Percentiles rank a stretch among this genome's conserved stretches.
Conservation (phyloP, 331 rosid genomes). For the Rhamnella rubrinervis region DNA sequence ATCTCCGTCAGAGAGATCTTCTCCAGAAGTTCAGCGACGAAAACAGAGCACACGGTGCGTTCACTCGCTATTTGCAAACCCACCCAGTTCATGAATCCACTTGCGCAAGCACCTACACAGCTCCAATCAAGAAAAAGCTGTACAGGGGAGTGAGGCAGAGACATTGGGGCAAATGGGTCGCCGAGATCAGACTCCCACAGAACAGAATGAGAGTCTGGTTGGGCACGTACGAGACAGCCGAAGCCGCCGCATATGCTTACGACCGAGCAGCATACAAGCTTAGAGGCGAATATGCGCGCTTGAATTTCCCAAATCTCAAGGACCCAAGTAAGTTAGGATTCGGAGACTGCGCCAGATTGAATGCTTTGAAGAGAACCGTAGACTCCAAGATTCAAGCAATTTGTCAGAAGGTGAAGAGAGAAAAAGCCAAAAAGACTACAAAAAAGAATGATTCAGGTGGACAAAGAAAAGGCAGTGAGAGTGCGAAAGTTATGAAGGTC, state of each 20-base stretch:
- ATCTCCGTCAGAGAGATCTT: constrained; percentile 74
- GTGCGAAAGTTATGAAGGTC: constrained; percentile 14
- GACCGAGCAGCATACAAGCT: constrained; percentile 96
- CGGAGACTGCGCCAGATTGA: constrained; percentile 52
- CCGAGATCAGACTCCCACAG: constrained; percentile 94
- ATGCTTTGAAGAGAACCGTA: constrained; percentile 65
- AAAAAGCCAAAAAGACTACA: constrained; percentile 57
- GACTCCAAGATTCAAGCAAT: constrained; percentile 91
- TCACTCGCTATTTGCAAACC: constrained; percentile 5
- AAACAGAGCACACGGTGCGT: constrained; percentile 25
- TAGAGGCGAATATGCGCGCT: constrained; percentile 86
- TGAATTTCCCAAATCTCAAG: constrained; percentile 83
- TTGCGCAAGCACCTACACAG: constrained; percentile 16
- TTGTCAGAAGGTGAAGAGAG: constrained; percentile 72
- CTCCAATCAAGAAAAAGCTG: constrained; percentile 59
- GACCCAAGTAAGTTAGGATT: constrained; percentile 72
- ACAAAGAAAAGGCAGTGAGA: not conserved
- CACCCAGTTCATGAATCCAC: constrained; percentile 25
- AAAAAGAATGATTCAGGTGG: constrained; percentile 34
- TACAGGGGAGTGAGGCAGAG: constrained; percentile 99
- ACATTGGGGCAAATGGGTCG: constrained; percentile 99
- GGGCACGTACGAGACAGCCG: constrained; percentile 93
- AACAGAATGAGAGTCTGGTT: constrained; percentile 96
- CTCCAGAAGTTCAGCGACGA: constrained; percentile 65
- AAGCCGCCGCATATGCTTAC: constrained; percentile 96